Conservation (phyloP, 129 eudicot genomes). For the Helianthus tuberosus region DNA sequence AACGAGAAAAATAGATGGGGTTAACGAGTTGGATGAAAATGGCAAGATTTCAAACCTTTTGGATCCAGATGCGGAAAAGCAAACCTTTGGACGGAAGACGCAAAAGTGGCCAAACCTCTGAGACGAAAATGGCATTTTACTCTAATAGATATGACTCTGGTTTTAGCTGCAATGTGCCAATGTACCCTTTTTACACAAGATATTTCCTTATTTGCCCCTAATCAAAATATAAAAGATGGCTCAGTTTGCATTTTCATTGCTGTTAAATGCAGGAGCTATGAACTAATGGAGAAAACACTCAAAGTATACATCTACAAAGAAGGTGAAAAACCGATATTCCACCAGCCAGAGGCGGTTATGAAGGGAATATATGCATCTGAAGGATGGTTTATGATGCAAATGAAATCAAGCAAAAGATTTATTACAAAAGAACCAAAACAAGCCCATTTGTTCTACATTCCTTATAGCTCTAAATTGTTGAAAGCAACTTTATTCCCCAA, state of each 20-base stretch:
- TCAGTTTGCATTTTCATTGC: background rate
- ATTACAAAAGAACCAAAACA: slow-evolving; percentile 47
- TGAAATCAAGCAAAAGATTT: slow-evolving; percentile 46
- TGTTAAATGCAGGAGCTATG: slow-evolving; percentile 43
- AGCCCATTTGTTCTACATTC: slow-evolving; percentile 70
- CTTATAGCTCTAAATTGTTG: slow-evolving; percentile 54
- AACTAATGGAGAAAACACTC: slow-evolving; percentile 60
- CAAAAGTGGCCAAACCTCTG: too few relatives aligned
- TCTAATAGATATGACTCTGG: background rate
- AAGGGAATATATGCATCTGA: slow-evolving; percentile 74
- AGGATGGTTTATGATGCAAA: slow-evolving; percentile 72
- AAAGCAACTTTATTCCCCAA: slow-evolving; percentile 46
- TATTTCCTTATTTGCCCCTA: background rate
- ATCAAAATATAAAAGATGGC: background rate
- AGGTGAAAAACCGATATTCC: slow-evolving; percentile 52
- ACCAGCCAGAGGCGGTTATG: slow-evolving; percentile 43
- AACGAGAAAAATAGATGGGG: too few relatives aligned
- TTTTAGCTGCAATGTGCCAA: slow-evolving; percentile 5
- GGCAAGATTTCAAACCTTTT: too few relatives aligned
- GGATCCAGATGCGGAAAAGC: too few relatives aligned
- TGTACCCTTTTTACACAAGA: background rate
- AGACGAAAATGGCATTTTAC: too few relatives aligned
- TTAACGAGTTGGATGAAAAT: too few relatives aligned
- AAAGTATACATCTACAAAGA: slow-evolving; percentile 45
- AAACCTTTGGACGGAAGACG: too few relatives aligned